Evolutionary conservation across 2,329 filamentous ascomycete species (phyloP), one percentile per base, ranked within the genome.

Genomic region (Talaromyces sp.): DNA sequence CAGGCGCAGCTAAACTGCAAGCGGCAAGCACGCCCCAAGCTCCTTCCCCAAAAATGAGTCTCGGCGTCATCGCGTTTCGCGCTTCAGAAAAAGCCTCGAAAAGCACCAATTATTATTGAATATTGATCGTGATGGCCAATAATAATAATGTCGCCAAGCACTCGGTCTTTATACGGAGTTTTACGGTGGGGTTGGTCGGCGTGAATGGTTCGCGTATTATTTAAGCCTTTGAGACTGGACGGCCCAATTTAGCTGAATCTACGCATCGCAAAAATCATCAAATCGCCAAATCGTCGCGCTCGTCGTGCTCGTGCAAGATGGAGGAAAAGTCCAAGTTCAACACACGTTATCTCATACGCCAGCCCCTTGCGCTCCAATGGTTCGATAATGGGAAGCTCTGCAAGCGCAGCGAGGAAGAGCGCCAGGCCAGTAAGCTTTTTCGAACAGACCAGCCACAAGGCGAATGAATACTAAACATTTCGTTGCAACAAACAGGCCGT

Each of bases 401-500:
- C 52, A 79, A 79, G 65, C 75, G 73, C 56, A 73, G 71, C 52
- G 78, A 81, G 3, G 75, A 78, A 61, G 79, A 81, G 67, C 73
- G 79, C 31, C 76, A 79, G 65, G 79, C 79, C 5, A 66, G 68
- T 70, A 50, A 72, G 75, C 6, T 14, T 10, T 23, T 27, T 31
- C 23, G 5, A 14, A n/a, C 4, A 8, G 33, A 18, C 51, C 62
- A 10, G 40, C 16, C 16, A 56, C 50, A 51, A 23, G 27, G 27
- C 44, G 36, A 18, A 56, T 31, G 23, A 16, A 56, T 50, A 5
- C 18, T 31, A 2, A 30, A 8, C 30, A 8, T 23, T 23, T 23
- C 23, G 23, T 53, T 16, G 30, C 50, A 23, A 51, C 27, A 51
- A 5, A 18, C 44, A 71, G 73, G 73, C 1, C 77, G 79, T 12